phyloP scores from a whole-genome alignment of 83 land plant genomes.

The Larix sibirica region DNA sequence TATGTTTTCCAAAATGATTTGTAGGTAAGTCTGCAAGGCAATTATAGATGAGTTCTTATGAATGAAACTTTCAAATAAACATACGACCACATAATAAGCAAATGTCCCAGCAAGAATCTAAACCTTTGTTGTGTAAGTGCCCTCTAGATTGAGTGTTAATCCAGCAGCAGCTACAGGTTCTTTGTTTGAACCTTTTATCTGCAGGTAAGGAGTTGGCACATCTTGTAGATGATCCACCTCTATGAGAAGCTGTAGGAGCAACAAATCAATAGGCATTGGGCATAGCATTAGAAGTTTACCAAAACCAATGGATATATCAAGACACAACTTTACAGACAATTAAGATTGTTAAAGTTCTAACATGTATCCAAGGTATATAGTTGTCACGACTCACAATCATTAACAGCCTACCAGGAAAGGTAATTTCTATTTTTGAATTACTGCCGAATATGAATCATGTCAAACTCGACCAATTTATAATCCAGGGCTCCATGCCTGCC shows the following conservation, averaged over 20 bases:
- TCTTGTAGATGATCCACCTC: slow-evolving; percentile 96
- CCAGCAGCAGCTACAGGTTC: slow-evolving; percentile 94
- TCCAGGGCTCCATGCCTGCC: no score
- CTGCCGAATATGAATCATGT: no score
- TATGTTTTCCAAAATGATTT: slow-evolving; percentile 80
- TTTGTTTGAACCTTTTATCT: slow-evolving; percentile 93
- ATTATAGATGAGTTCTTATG: not conserved
- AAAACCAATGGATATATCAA: not conserved
- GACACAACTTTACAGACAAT: not conserved
- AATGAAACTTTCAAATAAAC: not conserved
- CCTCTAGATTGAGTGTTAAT: slow-evolving; percentile 76
- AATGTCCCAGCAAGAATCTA: not conserved
- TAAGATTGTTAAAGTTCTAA: not conserved
- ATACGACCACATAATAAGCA: not conserved
- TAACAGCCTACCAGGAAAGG: not conserved
- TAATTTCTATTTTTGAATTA: no score
- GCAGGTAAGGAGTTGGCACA: slow-evolving; percentile 83
- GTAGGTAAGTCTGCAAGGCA: slow-evolving; percentile 81
- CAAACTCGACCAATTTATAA: no score
- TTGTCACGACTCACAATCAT: not conserved
- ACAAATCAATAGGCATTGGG: not conserved
- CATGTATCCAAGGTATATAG: not conserved
- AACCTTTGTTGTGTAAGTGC: slow-evolving; percentile 96
- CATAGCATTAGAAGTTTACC: not conserved
- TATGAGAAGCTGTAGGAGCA: slow-evolving; percentile 72